Evolutionary conservation across 1,284 basidiomycete species (phyloP).

Genomic region (Ustilago sp.): DNA sequence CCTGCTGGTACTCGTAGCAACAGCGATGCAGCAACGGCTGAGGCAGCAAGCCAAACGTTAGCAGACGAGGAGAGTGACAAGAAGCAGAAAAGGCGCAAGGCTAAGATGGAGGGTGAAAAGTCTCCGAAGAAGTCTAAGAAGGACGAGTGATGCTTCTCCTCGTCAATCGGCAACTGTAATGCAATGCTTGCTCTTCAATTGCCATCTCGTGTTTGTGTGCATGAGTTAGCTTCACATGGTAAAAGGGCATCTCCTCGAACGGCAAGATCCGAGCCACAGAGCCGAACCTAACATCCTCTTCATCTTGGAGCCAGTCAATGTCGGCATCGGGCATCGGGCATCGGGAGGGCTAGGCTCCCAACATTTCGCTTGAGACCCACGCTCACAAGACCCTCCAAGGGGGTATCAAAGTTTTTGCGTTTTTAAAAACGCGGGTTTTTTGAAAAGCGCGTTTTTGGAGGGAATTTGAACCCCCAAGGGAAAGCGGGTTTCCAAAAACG

Average conservation of each 20-base stretch:
- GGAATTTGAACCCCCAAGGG: no score
- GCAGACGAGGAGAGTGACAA: constrained; percentile 15
- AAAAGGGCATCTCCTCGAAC: neutral
- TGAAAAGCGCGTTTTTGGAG: no score
- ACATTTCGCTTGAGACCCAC: neutral
- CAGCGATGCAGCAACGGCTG: constrained; percentile 6
- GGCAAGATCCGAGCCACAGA: neutral
- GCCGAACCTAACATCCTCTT: neutral
- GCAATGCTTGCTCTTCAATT: neutral
- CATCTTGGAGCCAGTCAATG: neutral
- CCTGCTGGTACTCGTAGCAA: constrained; percentile 19
- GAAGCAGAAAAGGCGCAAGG: constrained; percentile 49
- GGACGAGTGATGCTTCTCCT: constrained; percentile 5
- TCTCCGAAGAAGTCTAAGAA: constrained; percentile 50
- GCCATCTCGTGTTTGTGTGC: neutral
- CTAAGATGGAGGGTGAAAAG: constrained; percentile 32
- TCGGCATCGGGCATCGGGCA: constrained; percentile 19
- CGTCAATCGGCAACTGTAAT: neutral
- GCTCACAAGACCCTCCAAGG: neutral
- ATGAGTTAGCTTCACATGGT: neutral
- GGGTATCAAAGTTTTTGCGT: no score
- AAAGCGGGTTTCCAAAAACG: no score
- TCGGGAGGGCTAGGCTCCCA: constrained; percentile 6
- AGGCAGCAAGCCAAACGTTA: constrained; percentile 9
- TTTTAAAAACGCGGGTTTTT: no score